phyloP scores from a whole-genome alignment of 2,329 filamentous ascomycete genomes.

The Didymella arachidicola region DNA sequence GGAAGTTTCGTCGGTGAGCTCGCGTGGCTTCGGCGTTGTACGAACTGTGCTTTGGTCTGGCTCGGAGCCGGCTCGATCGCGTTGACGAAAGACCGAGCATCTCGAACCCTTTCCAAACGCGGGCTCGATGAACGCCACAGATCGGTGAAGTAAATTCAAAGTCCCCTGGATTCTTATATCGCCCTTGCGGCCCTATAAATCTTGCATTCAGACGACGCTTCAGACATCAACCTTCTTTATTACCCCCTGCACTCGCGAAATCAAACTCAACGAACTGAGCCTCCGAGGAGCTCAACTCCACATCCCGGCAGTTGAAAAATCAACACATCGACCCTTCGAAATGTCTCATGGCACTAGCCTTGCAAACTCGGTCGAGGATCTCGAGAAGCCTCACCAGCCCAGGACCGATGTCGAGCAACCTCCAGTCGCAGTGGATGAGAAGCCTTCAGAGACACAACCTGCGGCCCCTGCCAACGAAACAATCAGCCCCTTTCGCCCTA shows the following conservation, averaged over 20 bases:
- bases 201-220: background rate
- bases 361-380: slow-evolving; percentile 27
- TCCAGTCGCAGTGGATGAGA: slow-evolving; percentile 23
- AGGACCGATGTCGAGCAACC: slow-evolving; percentile 28
- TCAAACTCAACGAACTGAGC: background rate
- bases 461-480: slow-evolving; percentile 20
- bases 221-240: background rate
- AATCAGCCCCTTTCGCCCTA: slow-evolving; percentile 39
- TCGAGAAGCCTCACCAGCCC: slow-evolving; percentile 19
- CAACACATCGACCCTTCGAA: background rate
- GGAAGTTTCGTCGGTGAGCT: background rate
- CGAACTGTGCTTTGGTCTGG: slow-evolving; percentile 5
- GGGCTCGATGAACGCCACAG: slow-evolving; percentile 4
- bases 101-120: slow-evolving; percentile 7
- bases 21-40: slow-evolving; percentile 9
- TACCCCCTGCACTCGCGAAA: background rate
- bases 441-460: slow-evolving; percentile 12
- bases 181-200: background rate
- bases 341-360: slow-evolving; percentile 24
- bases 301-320: background rate
- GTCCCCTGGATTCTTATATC: slow-evolving; percentile 3
- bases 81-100: slow-evolving; percentile 17
- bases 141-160: background rate
- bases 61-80: slow-evolving; percentile 16
- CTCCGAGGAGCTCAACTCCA: background rate